Base-by-base conservation (phyloP, 2,329 filamentous ascomycete species). In the Colletotrichum noveboracense region DNA sequence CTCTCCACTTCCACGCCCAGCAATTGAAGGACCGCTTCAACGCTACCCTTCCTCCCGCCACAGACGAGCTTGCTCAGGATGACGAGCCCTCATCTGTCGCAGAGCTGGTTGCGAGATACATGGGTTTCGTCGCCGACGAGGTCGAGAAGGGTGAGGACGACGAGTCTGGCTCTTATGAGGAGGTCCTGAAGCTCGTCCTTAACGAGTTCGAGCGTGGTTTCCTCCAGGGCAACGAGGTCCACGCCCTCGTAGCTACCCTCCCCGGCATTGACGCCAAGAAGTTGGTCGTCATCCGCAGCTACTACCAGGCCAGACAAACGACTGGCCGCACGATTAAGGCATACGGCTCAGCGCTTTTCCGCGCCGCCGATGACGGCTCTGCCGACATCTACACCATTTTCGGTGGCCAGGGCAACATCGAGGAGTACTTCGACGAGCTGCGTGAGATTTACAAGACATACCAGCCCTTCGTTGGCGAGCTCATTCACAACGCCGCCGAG, bases 341-440 rank as follows among this genome's bases (percentile, higher is more conserved):
- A 32, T 96, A 99, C 84, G 95, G 98, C 83, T 98, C 97, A 55
- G 97, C 97, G 43, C 91, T 99, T 62, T 92, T 98, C 82, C 92
- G 97, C 79, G 96, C 97, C 66, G 95, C 95, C 12, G 93, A 94
- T 62, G 96, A 98, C 77, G 93, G 92, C 77, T 93, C 93, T 71
- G 96, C 96, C 70, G 93, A 92, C 80, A 91, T 99, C 76, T 99
- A 98, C 88, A 96, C 93, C 78, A 96, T 99, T 77, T 98, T 98
- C 79, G 97, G 97, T 76, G 97, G 97, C 8, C 97, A 99, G 85
- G 97, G 97, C 80, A 99, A 99, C 86, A 98, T 99, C 78, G 96
- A 99, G 86, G 97, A 99, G 87, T 99, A 99, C 87, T 99, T 99
- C 82, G 96, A 99, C 80, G 97, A 99, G 88, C 91, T 99, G 77